Conservation (phyloP, 495 filamentous ascomycete genomes). For the Penicillium egyptiacum region DNA sequence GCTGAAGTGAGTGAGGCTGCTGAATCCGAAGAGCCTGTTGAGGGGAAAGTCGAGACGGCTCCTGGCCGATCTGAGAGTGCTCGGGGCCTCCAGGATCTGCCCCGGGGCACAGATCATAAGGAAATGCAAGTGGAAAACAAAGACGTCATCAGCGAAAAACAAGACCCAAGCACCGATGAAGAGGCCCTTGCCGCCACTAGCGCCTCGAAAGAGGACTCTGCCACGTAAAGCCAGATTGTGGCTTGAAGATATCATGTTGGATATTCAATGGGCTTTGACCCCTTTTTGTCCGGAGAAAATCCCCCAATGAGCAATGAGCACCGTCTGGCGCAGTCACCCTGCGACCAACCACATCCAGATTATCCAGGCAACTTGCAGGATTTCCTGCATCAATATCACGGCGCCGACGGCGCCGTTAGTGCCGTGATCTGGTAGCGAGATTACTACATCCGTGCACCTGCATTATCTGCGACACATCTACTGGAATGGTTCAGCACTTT, state of each 20-base stretch:
- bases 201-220: constrained; percentile 19
- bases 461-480: constrained; percentile 3
- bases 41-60: background rate
- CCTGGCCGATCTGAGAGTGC: constrained; percentile 9
- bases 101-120: constrained; percentile 11
- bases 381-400: constrained; percentile 26
- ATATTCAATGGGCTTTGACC: constrained; percentile 19
- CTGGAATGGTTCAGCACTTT: background rate
- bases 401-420: constrained; percentile 14
- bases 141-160: constrained; percentile 15
- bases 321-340: constrained; percentile 9
- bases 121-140: constrained; percentile 16
- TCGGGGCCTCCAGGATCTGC: constrained; percentile 21
- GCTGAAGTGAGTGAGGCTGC: constrained; percentile 15
- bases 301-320: constrained; percentile 24
- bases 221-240: constrained; percentile 18
- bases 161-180: constrained; percentile 12
- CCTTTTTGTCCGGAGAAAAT: constrained; percentile 23
- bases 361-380: constrained; percentile 16
- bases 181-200: constrained; percentile 22
- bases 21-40: background rate
- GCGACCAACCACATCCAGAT: constrained; percentile 18
- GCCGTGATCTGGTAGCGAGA: background rate
- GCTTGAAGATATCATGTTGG: constrained; percentile 16
- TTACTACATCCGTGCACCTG: constrained; percentile 15